Evolutionary conservation across 768 basidiomycete species (phyloP).

Genomic region (Russula emetica): DNA sequence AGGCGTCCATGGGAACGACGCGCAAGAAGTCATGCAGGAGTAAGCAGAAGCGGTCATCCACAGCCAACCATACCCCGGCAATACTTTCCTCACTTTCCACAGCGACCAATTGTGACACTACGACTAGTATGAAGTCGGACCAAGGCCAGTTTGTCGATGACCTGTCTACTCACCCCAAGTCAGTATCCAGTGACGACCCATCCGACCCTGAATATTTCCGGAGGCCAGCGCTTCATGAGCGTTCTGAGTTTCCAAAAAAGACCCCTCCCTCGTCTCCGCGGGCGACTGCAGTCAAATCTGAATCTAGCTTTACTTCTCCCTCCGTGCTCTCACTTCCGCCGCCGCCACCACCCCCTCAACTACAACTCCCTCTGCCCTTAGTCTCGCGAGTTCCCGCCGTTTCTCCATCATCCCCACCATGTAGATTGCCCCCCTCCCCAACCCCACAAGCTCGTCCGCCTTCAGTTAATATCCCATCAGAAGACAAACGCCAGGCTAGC

Average conservation of each 20-base stretch:
- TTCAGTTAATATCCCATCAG: not conserved
- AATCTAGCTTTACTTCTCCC: not conserved
- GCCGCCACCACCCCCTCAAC: constrained; percentile 7
- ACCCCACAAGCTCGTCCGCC: not conserved
- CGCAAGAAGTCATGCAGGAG: constrained; percentile 5
- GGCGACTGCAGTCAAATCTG: not conserved
- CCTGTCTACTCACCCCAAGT: not conserved
- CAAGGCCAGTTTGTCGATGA: not conserved
- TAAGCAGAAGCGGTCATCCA: constrained; percentile 1
- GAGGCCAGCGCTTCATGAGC: not conserved
- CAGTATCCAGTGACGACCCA: not conserved
- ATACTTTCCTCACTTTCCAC: not conserved
- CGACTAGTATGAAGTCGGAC: not conserved
- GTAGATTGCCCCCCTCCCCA: not conserved
- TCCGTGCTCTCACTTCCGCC: not conserved
- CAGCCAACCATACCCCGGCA: not conserved
- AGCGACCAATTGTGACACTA: not conserved
- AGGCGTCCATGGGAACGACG: not conserved
- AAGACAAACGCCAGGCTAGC: not conserved
- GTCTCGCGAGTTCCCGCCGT: not conserved
- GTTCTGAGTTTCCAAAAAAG: not conserved
- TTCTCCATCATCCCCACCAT: not conserved
- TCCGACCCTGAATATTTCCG: not conserved
- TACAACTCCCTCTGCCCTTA: not conserved
- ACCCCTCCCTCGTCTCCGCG: not conserved